A percentile compares a stretch with the other conserved stretches of the same genome.
These are phyloP conservation scores for Cubamyces lactineus DNA, from an alignment of 768 basidiomycete genomes.

Conservation along the genomic window DNA sequence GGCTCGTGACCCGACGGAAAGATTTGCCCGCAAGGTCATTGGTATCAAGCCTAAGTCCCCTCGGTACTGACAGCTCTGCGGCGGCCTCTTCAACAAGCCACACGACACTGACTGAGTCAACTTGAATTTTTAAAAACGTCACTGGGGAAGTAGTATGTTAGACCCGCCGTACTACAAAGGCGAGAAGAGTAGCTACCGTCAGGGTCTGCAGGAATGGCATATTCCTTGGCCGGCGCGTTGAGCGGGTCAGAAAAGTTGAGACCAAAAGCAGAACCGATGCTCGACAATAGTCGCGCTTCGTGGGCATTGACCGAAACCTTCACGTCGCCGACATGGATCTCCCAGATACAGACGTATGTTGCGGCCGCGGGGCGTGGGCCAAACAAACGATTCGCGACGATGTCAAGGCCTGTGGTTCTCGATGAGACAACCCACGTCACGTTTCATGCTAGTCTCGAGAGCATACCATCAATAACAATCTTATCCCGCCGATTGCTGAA, in stretches of 20 bases:
- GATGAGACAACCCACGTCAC: background rate
- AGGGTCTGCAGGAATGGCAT: conserved; percentile 63
- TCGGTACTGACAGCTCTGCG: conserved; percentile 54
- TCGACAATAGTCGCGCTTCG: conserved; percentile 53
- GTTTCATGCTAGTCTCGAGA: background rate
- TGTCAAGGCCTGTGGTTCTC: conserved; percentile 59
- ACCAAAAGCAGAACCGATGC: conserved; percentile 60
- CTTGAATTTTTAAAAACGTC: conserved; percentile 76
- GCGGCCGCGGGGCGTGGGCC: conserved; percentile 84
- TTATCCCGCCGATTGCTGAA: conserved; percentile 10
- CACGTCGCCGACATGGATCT: conserved; percentile 70
- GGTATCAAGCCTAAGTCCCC: conserved; percentile 65
- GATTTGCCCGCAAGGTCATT: conserved; percentile 76
- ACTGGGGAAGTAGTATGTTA: conserved; percentile 48
- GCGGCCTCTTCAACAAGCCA: conserved; percentile 59
- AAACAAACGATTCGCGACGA: conserved; percentile 85
- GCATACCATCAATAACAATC: conserved; percentile 58
- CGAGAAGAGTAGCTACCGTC: conserved; percentile 60
- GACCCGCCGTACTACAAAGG: background rate
- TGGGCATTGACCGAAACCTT: conserved; percentile 58
- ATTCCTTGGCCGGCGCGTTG: conserved; percentile 81
- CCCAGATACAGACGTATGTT: conserved; percentile 94
- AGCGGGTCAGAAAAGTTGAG: conserved; percentile 73
- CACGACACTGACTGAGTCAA: conserved; percentile 57
- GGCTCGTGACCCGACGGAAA: conserved; percentile 64